phyloP scores from a whole-genome alignment of 805 yeast species.

The Candida manassasensis region DNA sequence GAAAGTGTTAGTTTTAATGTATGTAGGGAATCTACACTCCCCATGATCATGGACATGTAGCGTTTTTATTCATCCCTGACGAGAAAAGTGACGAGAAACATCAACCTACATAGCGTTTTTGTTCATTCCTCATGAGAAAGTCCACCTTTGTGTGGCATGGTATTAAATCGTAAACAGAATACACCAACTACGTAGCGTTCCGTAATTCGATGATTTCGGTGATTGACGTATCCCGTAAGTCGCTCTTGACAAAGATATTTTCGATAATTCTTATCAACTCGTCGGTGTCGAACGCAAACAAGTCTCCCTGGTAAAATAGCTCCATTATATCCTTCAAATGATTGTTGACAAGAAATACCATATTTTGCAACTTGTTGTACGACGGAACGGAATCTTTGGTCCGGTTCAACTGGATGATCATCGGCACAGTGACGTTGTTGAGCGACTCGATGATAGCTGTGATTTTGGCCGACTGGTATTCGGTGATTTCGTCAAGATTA shows the following conservation, averaged over 20 bases:
- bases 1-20: too few relatives aligned
- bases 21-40: too few relatives aligned
- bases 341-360: slow-evolving; percentile 27
- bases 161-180: neutral
- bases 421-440: slow-evolving; percentile 18
- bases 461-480: slow-evolving; percentile 28
- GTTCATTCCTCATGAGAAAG: neutral
- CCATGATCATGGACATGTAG: too few relatives aligned
- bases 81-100: too few relatives aligned
- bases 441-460: slow-evolving; percentile 22
- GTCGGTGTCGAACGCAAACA: slow-evolving; percentile 43
- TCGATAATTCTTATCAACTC: slow-evolving; percentile 41
- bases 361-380: slow-evolving; percentile 25
- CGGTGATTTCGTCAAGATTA: slow-evolving; percentile 28
- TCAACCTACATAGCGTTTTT: too few relatives aligned
- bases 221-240: slow-evolving; percentile 39
- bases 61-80: too few relatives aligned
- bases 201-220: slow-evolving; percentile 45
- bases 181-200: slow-evolving; percentile 3
- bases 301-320: slow-evolving; percentile 47
- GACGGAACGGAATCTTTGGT: slow-evolving; percentile 17
- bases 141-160: neutral
- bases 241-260: slow-evolving; percentile 44
- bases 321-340: slow-evolving; percentile 46
- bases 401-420: slow-evolving; percentile 13